These are phyloP conservation scores for Termitomyces titanicus DNA, from an alignment of 768 basidiomycete genomes.

Conservation along the genomic window DNA sequence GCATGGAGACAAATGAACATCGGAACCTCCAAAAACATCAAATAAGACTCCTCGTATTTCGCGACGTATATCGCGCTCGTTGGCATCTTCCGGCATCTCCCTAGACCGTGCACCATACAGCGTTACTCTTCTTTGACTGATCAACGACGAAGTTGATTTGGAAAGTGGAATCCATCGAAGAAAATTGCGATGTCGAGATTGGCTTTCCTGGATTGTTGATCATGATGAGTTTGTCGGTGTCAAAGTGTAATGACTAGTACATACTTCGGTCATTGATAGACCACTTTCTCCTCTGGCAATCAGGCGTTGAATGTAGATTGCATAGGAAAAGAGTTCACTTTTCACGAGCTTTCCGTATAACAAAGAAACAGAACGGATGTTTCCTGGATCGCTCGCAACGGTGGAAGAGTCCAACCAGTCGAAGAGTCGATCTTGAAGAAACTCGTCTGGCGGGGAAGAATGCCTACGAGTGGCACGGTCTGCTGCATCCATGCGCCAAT, in stretches of 20 bases:
- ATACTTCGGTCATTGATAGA: slow-evolving; percentile 50
- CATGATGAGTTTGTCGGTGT: slow-evolving; percentile 9
- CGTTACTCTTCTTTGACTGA: slow-evolving; percentile 65
- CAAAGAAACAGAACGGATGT: slow-evolving; percentile 57
- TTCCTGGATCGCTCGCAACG: slow-evolving; percentile 51
- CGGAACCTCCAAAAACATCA: slow-evolving; percentile 62
- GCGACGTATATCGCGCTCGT: slow-evolving; percentile 67
- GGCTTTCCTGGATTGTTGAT: slow-evolving; percentile 28
- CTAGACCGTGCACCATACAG: slow-evolving; percentile 68
- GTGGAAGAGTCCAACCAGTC: slow-evolving; percentile 75
- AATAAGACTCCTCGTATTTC: slow-evolving; percentile 65
- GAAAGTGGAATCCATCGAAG: slow-evolving; percentile 72
- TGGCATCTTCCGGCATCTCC: slow-evolving; percentile 66
- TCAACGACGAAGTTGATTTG: slow-evolving; percentile 52
- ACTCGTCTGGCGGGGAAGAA: slow-evolving; percentile 52
- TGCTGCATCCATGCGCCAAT: slow-evolving; percentile 58
- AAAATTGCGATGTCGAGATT: slow-evolving; percentile 67
- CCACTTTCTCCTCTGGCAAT: slow-evolving; percentile 74
- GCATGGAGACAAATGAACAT: neutral
- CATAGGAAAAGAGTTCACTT: slow-evolving; percentile 69
- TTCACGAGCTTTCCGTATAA: slow-evolving; percentile 73
- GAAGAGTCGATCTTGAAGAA: slow-evolving; percentile 74
- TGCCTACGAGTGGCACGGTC: slow-evolving; percentile 64
- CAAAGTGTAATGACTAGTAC: slow-evolving; percentile 11
- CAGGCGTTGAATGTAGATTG: slow-evolving; percentile 73